Percentiles rank a stretch among this genome's conserved stretches.
These are phyloP conservation scores for Rutstroemia sp. DNA, from an alignment of 2,329 filamentous ascomycete species.

Conservation along the genomic window DNA sequence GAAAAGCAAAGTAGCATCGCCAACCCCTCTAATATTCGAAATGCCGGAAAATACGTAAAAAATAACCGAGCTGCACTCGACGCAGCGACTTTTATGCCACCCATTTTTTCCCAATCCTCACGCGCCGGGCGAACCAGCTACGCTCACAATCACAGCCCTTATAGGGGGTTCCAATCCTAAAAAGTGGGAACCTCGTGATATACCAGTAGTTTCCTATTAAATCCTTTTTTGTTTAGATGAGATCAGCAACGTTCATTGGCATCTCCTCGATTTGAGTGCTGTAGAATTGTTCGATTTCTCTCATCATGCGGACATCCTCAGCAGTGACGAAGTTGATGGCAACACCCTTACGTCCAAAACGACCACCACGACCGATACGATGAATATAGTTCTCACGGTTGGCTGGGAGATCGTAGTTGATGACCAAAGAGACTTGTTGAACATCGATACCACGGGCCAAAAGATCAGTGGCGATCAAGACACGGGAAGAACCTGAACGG, in stretches of 20 bases:
- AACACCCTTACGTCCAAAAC: constrained; percentile 99
- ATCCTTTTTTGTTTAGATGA: constrained; percentile 50
- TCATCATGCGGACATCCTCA: constrained; percentile 99
- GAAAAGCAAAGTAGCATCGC: constrained; percentile 24
- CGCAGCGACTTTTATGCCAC: constrained; percentile 30
- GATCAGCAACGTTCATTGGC: constrained; percentile 86
- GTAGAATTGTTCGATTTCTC: constrained; percentile 99
- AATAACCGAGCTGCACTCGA: constrained; percentile 19
- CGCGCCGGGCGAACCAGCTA: constrained; percentile 30
- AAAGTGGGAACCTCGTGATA: constrained; percentile 26
- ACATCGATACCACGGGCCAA: constrained; percentile 99
- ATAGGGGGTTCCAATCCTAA: constrained; percentile 17
- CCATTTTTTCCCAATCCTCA: constrained; percentile 26
- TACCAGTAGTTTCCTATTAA: constrained; percentile 20
- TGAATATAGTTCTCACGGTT: constrained; percentile 99
- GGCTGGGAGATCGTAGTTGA: constrained; percentile 98
- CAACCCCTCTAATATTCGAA: constrained; percentile 28
- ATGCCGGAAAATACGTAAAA: constrained; percentile 25
- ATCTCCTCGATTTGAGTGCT: constrained; percentile 99
- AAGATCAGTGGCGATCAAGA: constrained; percentile 95
- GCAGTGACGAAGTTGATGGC: constrained; percentile 99
- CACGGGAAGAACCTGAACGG: constrained; percentile 96
- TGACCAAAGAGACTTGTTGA: constrained; percentile 98
- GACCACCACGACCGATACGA: constrained; percentile 97
- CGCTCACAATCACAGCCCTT: constrained; percentile 30